Percentiles rank a stretch among this genome's conserved stretches.
phyloP scores from a whole-genome alignment of 2,329 filamentous ascomycete genomes.

The Colletotrichum coccodes region DNA sequence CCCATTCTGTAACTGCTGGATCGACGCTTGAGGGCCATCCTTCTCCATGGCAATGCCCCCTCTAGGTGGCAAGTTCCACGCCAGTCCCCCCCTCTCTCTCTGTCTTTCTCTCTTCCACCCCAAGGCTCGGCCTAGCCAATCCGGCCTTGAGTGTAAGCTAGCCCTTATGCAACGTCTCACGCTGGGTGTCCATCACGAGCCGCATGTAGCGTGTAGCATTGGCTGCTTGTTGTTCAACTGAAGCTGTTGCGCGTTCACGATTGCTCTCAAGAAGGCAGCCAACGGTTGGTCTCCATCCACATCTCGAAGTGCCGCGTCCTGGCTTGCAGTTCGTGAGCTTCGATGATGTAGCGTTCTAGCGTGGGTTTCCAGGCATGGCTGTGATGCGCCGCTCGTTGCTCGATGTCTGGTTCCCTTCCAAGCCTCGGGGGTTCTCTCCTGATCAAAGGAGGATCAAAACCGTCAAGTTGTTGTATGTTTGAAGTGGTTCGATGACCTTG shows the following conservation, averaged over 20 bases:
- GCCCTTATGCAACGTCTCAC: not conserved
- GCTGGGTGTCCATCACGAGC: too few species aligned
- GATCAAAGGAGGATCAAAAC: not conserved
- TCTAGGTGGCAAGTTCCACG: too few species aligned
- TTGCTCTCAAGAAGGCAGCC: not conserved
- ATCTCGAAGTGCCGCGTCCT: not conserved
- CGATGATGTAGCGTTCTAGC: not conserved
- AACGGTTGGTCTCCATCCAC: not conserved
- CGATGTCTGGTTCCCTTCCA: not conserved
- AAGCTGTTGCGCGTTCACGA: not conserved
- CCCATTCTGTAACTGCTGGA: too few species aligned
- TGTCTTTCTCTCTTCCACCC: too few species aligned
- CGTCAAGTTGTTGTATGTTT: not conserved
- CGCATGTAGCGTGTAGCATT: not conserved
- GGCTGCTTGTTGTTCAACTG: not conserved
- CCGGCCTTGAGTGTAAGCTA: too few species aligned
- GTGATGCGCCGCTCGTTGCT: not conserved
- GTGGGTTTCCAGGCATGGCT: too few species aligned
- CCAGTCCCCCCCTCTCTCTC: too few species aligned
- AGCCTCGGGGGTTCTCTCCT: not conserved
- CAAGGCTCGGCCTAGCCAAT: too few species aligned
- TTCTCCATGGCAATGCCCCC: too few species aligned
- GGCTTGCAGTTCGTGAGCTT: not conserved
- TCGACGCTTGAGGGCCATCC: too few species aligned
- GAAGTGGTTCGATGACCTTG: not conserved